A percentile compares a stretch with the other conserved stretches of the same genome.
phyloP scores from a whole-genome alignment of 176 grass and related monocot species.

The Aegilops longissima region DNA sequence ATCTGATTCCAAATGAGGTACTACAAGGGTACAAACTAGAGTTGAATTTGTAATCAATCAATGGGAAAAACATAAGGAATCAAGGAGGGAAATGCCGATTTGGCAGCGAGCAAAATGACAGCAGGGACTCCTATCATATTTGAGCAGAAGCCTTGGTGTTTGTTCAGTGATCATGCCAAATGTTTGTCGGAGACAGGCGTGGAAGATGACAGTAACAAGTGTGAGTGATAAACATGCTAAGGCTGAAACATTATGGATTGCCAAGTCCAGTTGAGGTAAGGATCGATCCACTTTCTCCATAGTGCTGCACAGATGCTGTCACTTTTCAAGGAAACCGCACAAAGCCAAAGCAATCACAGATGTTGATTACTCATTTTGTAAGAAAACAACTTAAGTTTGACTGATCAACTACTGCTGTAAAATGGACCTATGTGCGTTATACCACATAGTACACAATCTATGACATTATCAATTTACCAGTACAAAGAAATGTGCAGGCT shows the following conservation, averaged over 20 bases:
- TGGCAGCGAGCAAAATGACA: background rate
- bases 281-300: background rate
- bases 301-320: no score
- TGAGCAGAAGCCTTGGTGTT: background rate
- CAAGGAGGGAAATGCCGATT: background rate
- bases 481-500: conserved; percentile 10
- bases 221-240: background rate
- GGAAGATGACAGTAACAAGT: background rate
- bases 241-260: background rate
- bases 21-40: background rate
- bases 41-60: background rate
- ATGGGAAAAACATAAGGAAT: background rate
- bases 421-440: background rate
- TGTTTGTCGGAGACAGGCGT: background rate
- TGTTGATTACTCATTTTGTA: conserved; percentile 23
- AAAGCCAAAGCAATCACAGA: background rate
- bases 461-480: background rate
- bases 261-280: background rate
- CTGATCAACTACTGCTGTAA: background rate
- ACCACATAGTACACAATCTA: background rate
- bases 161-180: background rate
- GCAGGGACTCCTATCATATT: background rate
- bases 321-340: background rate
- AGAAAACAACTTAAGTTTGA: background rate
- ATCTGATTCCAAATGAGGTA: background rate